A percentile compares a stretch with the other conserved stretches of the same genome.
Evolutionary conservation across 139 green algal species (phyloP).

Genomic region (Chlamydomonas eustigma): DNA sequence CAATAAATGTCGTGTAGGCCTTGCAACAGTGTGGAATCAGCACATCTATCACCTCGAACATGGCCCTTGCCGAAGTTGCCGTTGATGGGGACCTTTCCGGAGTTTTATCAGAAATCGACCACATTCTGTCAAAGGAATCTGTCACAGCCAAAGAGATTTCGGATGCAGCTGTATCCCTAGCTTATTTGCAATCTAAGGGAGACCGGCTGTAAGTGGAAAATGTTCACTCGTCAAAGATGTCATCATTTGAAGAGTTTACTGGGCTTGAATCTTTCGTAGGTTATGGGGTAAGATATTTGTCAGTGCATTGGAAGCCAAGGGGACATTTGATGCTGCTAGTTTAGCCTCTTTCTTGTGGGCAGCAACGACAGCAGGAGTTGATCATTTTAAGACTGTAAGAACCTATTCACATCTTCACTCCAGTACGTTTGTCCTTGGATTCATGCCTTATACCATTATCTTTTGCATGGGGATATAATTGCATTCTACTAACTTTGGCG

Average conservation of each 20-base stretch:
- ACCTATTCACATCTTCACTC: too few species aligned
- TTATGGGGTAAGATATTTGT: conserved; percentile 57
- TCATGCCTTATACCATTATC: too few species aligned
- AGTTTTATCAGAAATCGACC: conserved; percentile 17
- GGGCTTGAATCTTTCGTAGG: conserved; percentile 12
- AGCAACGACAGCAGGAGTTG: conserved; percentile 36
- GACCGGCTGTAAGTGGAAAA: conserved; percentile 34
- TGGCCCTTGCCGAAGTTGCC: conserved; percentile 4
- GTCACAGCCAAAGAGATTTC: conserved; percentile 39
- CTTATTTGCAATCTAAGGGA: conserved; percentile 44
- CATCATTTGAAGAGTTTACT: background rate
- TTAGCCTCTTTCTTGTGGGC: conserved; percentile 49
- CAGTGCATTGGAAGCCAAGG: conserved; percentile 21
- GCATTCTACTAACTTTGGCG: too few species aligned
- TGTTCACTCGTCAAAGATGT: too few species aligned
- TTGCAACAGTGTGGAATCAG: conserved; percentile 8
- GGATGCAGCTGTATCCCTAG: conserved; percentile 46
- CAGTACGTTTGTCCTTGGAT: too few species aligned
- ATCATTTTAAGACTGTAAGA: conserved; percentile 39
- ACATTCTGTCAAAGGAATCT: conserved; percentile 10
- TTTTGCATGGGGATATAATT: too few species aligned
- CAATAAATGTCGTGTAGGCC: conserved; percentile 4
- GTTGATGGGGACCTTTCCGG: conserved; percentile 20
- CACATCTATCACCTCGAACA: background rate
- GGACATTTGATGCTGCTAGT: conserved; percentile 36